Evolutionary conservation across 1,139 yeast genomes (phyloP).

Genomic region (Suhomyces guaymorum): DNA sequence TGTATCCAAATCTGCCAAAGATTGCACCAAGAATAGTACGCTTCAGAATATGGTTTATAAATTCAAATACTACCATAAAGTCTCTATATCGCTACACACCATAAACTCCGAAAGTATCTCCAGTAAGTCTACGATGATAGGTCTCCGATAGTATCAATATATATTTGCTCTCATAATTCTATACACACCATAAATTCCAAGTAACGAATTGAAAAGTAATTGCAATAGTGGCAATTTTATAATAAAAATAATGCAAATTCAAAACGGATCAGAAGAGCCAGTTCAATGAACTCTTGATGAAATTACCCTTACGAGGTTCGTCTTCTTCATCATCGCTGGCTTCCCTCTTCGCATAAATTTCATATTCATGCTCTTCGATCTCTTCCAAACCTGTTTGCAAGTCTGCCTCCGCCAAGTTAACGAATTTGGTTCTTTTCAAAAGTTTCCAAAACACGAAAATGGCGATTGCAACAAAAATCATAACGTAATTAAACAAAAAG

Average conservation of each 20-base stretch:
- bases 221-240: too few species aligned
- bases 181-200: too few species aligned
- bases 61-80: too few species aligned
- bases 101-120: too few species aligned
- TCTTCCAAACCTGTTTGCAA: slow-evolving; percentile 40
- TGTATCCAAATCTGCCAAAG: too few species aligned
- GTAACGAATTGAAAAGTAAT: too few species aligned
- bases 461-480: slow-evolving; percentile 37
- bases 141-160: not conserved
- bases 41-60: too few species aligned
- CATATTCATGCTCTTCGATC: slow-evolving; percentile 46
- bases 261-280: slow-evolving; percentile 18
- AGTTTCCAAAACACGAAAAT: slow-evolving; percentile 38
- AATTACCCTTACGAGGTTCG: slow-evolving; percentile 6
- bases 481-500: slow-evolving; percentile 46
- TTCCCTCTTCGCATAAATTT: slow-evolving; percentile 32
- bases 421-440: slow-evolving; percentile 31
- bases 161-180: too few species aligned
- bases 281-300: slow-evolving; percentile 12
- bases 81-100: not conserved
- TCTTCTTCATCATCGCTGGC: slow-evolving; percentile 15
- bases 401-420: slow-evolving; percentile 35
- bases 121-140: too few species aligned
- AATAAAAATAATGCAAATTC: slow-evolving; percentile 1
- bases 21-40: too few species aligned